phyloP scores from a whole-genome alignment of 2,329 filamentous ascomycete genomes.

The Pyrenochaeta sp. region DNA sequence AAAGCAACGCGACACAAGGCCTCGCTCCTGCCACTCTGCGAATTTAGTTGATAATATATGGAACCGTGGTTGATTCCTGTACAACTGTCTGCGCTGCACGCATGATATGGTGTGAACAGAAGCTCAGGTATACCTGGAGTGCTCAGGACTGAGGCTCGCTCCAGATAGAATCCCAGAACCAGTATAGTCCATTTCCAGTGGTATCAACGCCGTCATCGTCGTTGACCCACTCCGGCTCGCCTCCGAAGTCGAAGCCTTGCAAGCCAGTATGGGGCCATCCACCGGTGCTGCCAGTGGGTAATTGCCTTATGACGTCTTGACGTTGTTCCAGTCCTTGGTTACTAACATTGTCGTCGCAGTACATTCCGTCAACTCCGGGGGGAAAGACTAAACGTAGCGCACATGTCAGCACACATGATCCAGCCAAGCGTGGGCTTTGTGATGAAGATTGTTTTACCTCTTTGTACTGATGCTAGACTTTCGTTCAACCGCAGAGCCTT shows the following conservation, averaged over 20 bases:
- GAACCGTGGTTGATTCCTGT: background rate
- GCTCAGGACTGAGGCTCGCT: conserved; percentile 4
- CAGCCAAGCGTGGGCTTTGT: background rate
- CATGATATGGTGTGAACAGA: background rate
- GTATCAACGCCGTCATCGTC: conserved; percentile 10
- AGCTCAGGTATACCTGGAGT: background rate
- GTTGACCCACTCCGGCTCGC: conserved; percentile 2
- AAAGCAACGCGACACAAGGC: background rate
- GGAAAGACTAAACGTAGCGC: background rate
- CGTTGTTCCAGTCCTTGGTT: background rate
- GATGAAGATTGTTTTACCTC: conserved; percentile 7
- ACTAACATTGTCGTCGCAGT: background rate
- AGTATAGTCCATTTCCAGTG: conserved; percentile 20
- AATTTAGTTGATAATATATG: background rate
- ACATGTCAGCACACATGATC: background rate
- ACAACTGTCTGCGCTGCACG: background rate
- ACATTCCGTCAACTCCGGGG: background rate
- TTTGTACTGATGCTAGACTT: conserved; percentile 21
- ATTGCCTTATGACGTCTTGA: background rate
- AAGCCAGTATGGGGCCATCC: conserved; percentile 1
- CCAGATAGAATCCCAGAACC: conserved; percentile 25
- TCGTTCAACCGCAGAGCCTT: conserved; percentile 17
- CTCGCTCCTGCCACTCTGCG: background rate
- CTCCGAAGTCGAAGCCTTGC: conserved; percentile 3
- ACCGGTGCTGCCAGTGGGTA: background rate